A percentile compares a stretch with the other conserved stretches of the same genome.
phyloP scores from a whole-genome alignment of 768 basidiomycete genomes.

The Pulveroboletus sp. region DNA sequence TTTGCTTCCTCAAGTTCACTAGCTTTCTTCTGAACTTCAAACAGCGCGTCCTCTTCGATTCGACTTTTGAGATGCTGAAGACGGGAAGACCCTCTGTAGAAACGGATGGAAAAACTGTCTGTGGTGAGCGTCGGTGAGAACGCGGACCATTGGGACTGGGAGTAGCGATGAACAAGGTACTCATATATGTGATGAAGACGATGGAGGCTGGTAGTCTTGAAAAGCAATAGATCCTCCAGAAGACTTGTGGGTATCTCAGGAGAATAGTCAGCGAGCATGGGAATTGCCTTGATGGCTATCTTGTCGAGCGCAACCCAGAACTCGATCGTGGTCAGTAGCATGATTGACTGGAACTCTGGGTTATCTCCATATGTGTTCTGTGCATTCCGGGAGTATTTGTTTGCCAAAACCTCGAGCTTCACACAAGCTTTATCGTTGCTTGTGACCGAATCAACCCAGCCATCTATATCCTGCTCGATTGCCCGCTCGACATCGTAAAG shows the following conservation, averaged over 20 bases:
- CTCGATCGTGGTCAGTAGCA: constrained; percentile 39
- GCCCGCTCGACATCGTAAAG: constrained; percentile 38
- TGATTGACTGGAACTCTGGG: constrained; percentile 39
- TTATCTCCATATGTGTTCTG: constrained; percentile 26
- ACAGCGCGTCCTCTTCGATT: constrained; percentile 31
- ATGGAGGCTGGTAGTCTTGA: constrained; percentile 24
- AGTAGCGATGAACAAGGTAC: constrained; percentile 34
- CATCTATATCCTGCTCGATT: constrained; percentile 30
- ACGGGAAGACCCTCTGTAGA: constrained; percentile 23
- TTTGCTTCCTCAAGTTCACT: constrained; percentile 28
- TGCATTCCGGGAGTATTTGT: constrained; percentile 29
- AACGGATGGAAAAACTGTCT: constrained; percentile 34
- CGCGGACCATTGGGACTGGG: constrained; percentile 26
- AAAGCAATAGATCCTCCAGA: constrained; percentile 28
- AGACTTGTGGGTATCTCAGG: constrained; percentile 31
- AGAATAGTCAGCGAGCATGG: constrained; percentile 30
- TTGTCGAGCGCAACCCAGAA: constrained; percentile 38
- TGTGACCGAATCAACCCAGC: constrained; percentile 30
- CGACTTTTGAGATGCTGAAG: constrained; percentile 24
- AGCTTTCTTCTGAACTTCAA: constrained; percentile 20
- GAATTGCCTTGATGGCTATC: constrained; percentile 14
- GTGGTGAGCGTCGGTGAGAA: constrained; percentile 25
- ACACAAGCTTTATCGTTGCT: constrained; percentile 12
- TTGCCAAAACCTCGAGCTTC: constrained; percentile 22
- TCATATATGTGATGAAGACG: constrained; percentile 25